Conservation (phyloP, 2,329 filamentous ascomycete species). For the Pseudogymnoascus sp. region DNA sequence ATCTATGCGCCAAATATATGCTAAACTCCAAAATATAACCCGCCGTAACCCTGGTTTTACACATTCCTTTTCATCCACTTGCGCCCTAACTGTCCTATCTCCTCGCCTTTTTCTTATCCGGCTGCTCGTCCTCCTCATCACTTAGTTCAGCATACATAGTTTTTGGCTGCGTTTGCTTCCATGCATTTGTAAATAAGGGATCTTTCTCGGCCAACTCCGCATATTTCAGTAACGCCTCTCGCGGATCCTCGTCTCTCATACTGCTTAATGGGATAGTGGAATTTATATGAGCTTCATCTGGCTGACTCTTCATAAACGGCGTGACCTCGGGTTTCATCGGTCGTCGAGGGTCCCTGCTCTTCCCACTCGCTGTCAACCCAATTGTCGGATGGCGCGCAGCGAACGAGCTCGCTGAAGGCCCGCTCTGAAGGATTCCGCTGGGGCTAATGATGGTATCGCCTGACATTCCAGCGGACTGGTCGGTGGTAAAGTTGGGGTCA, state of each 20-base stretch:
- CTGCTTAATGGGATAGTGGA: constrained; percentile 81
- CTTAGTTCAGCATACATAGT: constrained; percentile 85
- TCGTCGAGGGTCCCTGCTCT: constrained; percentile 68
- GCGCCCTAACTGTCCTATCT: background rate
- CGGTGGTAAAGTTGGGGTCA: constrained; percentile 77
- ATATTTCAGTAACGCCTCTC: constrained; percentile 91
- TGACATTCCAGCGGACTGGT: constrained; percentile 71
- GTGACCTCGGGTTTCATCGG: constrained; percentile 81
- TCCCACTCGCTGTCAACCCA: constrained; percentile 70
- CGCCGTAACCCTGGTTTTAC: background rate
- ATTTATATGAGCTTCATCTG: constrained; percentile 81
- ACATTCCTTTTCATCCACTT: background rate
- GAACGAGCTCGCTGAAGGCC: constrained; percentile 35
- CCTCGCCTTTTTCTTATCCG: background rate
- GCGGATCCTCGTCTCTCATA: constrained; percentile 93
- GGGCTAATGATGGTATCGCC: constrained; percentile 72
- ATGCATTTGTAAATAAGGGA: constrained; percentile 89
- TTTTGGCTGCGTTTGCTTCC: constrained; percentile 84
- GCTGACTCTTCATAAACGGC: constrained; percentile 83
- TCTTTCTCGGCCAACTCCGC: constrained; percentile 88
- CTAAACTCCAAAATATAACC: background rate
- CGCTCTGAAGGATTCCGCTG: constrained; percentile 50
- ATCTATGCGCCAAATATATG: constrained; percentile 4
- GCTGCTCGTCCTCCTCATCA: constrained; percentile 65
- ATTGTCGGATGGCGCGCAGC: constrained; percentile 57